Percentiles rank a stretch among this genome's conserved stretches.
These are phyloP conservation scores for Gypsophila paniculata DNA, from an alignment of 179 eudicot genomes.

Conservation along the genomic window DNA sequence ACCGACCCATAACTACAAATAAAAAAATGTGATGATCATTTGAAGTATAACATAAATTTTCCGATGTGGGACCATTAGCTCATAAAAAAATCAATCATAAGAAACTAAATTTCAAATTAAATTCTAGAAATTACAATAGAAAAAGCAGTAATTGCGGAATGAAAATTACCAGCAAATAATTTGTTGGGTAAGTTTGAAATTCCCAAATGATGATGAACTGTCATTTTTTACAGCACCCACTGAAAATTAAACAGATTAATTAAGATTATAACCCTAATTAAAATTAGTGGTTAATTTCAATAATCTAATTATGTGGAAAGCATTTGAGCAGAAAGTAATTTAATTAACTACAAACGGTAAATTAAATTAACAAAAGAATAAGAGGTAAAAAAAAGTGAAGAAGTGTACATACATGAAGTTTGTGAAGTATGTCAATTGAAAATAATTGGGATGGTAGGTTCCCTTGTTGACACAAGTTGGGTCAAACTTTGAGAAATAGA, in stretches of 20 bases:
- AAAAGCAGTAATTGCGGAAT: too few species aligned
- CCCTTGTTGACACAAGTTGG: too few species aligned
- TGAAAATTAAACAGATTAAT: not conserved
- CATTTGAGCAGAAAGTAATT: not conserved
- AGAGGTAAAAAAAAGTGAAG: not conserved
- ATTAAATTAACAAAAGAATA: not conserved
- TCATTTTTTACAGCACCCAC: not conserved
- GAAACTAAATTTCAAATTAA: not conserved
- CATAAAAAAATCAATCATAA: not conserved
- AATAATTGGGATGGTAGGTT: too few species aligned
- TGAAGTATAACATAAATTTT: not conserved
- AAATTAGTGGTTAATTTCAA: not conserved
- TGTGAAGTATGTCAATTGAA: not conserved
- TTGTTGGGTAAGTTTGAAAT: not conserved
- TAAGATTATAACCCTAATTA: not conserved
- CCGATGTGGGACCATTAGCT: not conserved
- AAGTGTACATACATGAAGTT: not conserved
- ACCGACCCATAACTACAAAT: not conserved
- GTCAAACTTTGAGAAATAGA: too few species aligned
- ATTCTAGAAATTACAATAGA: not conserved
- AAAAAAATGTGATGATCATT: not conserved
- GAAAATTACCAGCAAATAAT: not conserved
- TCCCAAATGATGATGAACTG: not conserved
- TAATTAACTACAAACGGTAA: not conserved
- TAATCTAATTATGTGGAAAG: too few species aligned